Evolutionary conservation across 331 rosid genomes (phyloP).

Genomic region (Malus hybrid): DNA sequence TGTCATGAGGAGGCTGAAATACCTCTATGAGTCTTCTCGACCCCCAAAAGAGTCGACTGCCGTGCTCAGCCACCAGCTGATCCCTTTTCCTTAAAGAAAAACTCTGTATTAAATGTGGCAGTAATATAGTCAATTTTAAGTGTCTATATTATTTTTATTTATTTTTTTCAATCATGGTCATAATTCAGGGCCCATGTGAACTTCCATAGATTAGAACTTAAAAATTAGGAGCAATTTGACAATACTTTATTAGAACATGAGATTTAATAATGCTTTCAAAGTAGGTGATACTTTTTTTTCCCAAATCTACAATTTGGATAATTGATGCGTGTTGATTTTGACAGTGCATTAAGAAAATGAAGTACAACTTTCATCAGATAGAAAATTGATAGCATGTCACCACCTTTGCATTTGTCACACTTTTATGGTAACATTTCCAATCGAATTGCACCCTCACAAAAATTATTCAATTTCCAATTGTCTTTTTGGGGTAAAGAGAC

Average conservation of each 20-base stretch:
- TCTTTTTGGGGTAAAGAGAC: not conserved
- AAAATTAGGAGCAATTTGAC: not conserved
- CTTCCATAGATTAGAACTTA: not conserved
- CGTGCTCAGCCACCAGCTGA: too few species aligned
- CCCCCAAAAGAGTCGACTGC: too few species aligned
- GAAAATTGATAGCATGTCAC: conserved; percentile 20
- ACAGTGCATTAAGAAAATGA: not conserved
- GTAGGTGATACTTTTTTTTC: not conserved
- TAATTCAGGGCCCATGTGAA: not conserved
- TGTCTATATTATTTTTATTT: not conserved
- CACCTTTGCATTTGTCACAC: not conserved
- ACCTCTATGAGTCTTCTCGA: too few species aligned
- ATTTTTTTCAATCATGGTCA: not conserved
- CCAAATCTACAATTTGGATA: not conserved
- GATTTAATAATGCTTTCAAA: not conserved
- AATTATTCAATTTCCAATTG: not conserved
- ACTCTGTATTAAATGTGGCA: too few species aligned
- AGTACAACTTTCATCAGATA: conserved; percentile 21
- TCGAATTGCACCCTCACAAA: not conserved
- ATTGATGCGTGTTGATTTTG: conserved; percentile 11
- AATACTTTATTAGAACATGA: not conserved
- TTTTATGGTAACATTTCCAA: not conserved
- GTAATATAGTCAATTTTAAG: too few species aligned
- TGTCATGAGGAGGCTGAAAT: too few species aligned
- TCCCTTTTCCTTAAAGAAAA: too few species aligned